Evolutionary conservation across 495 filamentous ascomycete species (phyloP), one percentile per base, ranked within the genome.

Genomic region (Massariosphaeria phaeospora): DNA sequence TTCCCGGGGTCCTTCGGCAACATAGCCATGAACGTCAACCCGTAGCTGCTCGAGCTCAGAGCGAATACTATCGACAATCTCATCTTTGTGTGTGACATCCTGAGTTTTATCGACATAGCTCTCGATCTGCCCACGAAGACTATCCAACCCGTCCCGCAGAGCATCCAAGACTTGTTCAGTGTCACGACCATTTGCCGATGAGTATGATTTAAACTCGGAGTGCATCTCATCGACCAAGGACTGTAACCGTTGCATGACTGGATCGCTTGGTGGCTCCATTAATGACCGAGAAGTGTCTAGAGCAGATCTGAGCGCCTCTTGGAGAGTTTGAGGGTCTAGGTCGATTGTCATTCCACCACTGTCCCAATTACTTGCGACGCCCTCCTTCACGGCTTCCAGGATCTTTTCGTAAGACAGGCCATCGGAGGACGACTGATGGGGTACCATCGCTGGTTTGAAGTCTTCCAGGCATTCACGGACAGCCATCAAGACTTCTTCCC

Each of bases 151-250:
- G 66, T 94, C 89, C 64, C 86, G 90, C 51, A 91, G 80, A 1
- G 88, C 85, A 65, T 91, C 86, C 1, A 95, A 74, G 21, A 94
- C 78, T 60, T 93, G 83, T 65, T 89, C 86, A 0, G 85, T 89
- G 63, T 89, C 87, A 45, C 79, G 75, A 36, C 84, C 86, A 61
- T 80, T 86, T 23, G 84, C 82, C 0, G 85, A 75, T 13, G 84
- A 80, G 60, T 84, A 88, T 61, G 89, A 78, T 61, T 88, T 76
- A 69, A 86, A 84, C 62, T 86, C 83, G 1, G 68, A 67, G 35
- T 79, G 81, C 78, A 96, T 85, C 18, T 76, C 76, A 57, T 87
- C 78, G 62, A 88, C 77, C 36, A 95, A 77, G 23, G 87, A 85
- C 23, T 86, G 79, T 17, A 96, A 76, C 2, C 80, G 81, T 17